These are phyloP conservation scores for slime mould (Dictyostelium discoideum) DNA, from an alignment of 78 protist genomes.

Conservation along the genomic window DNA sequence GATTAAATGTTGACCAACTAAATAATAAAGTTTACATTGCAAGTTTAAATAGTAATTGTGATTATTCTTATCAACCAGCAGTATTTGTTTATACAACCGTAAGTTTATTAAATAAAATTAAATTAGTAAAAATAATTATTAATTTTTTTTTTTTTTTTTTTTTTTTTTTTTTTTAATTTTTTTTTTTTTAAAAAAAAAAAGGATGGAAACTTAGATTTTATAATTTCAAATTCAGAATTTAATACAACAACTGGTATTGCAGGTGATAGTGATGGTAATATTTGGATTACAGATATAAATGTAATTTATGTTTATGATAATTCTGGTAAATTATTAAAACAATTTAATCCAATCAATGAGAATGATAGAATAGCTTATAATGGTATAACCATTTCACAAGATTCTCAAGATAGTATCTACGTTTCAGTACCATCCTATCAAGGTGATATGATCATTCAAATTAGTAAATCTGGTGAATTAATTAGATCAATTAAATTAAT, in stretches of 20 bases:
- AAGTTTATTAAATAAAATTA: not conserved
- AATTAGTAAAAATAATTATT: no score
- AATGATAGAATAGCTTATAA: conserved; percentile 42
- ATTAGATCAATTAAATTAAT: not conserved
- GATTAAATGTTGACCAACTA: conserved; percentile 30
- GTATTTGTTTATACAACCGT: conserved; percentile 52
- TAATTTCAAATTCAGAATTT: not conserved
- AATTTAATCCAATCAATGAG: not conserved
- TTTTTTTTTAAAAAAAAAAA: not conserved
- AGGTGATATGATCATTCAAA: conserved; percentile 35
- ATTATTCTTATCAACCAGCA: conserved; percentile 12
- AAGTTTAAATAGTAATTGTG: conserved; percentile 34
- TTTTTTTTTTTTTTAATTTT: no score
- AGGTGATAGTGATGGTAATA: conserved; percentile 34
- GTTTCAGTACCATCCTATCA: conserved; percentile 28
- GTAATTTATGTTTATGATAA: conserved; percentile 10
- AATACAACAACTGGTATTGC: conserved; percentile 18
- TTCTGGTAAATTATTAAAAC: not conserved
- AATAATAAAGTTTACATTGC: conserved; percentile 27
- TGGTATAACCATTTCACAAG: conserved; percentile 18
- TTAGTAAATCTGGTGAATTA: not conserved
- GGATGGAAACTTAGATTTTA: not conserved
- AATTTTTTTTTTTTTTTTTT: no score
- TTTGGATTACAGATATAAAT: conserved; percentile 48
- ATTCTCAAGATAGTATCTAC: not conserved